Conservation (phyloP, 768 basidiomycete species). For the Termitomyces sp. region DNA sequence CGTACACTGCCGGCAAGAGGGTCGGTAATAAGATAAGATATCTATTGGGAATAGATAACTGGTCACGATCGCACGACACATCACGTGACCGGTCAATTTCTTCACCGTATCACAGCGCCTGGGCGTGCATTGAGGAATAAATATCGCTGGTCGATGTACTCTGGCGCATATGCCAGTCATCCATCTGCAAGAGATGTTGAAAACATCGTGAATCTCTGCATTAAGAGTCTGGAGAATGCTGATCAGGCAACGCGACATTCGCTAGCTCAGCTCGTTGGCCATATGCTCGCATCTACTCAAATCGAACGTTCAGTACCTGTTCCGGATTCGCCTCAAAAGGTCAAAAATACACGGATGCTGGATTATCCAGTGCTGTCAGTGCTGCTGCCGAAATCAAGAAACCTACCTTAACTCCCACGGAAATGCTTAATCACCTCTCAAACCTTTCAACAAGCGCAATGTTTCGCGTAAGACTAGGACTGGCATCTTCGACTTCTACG, state of each 20-base stretch:
- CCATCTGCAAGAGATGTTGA: slow-evolving; percentile 73
- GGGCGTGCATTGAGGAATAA: no score
- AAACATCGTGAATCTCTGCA: slow-evolving; percentile 55
- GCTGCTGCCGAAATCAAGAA: slow-evolving; percentile 54
- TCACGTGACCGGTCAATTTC: no score
- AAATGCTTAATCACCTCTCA: slow-evolving; percentile 84
- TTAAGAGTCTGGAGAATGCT: slow-evolving; percentile 72
- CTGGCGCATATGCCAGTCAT: slow-evolving; percentile 44
- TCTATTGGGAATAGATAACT: no score
- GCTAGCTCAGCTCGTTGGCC: slow-evolving; percentile 75
- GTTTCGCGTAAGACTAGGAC: slow-evolving; percentile 68
- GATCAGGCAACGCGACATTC: slow-evolving; percentile 83
- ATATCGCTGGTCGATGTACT: no score
- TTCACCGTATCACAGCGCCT: no score
- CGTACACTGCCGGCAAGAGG: no score
- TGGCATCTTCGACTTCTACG: slow-evolving; percentile 87
- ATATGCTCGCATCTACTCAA: slow-evolving; percentile 82
- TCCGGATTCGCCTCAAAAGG: slow-evolving; percentile 47
- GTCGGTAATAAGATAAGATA: no score
- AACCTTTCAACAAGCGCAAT: slow-evolving; percentile 69
- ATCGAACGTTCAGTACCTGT: slow-evolving; percentile 46
- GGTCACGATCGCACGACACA: no score
- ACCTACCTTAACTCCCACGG: slow-evolving; percentile 62
- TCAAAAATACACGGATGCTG: slow-evolving; percentile 62
- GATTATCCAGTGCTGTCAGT: slow-evolving; percentile 33